Base-by-base conservation (phyloP, 768 basidiomycete genomes). In the Dentipellis sp. region DNA sequence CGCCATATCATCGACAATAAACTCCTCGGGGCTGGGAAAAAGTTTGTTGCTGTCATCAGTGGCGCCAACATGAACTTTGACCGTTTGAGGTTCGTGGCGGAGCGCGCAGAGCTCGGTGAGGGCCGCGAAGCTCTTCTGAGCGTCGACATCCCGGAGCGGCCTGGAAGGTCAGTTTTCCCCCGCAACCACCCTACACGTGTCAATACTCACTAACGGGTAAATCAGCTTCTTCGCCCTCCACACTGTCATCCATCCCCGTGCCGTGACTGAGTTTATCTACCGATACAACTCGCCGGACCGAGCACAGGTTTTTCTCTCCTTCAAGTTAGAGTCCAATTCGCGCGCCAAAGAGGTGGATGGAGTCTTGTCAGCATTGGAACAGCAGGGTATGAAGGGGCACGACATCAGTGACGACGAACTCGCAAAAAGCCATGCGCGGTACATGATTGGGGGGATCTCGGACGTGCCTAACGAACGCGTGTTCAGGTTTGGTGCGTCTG, bases 61-160 rank as follows among this genome's bases (percentile, higher is more conserved):
- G 97, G 97, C 19, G 97, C 95, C 16, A 98, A 99, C 72, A 97
- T 99, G 91, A 98, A 99, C 73, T 99, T 99, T 70, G 91, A 93
- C 65, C 83, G 95, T 45, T 71, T 99, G 48, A 83, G 97, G 10
- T 99, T 98, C 67, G 94, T 99, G n/a, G 90, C 97, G 17, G 97
- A 99, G 68, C 93, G 97, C 56, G 97, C 97, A 3, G 94, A 97
- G 69, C 77, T 98, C 17, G 97, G 97, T 59, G 97, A 99, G 70
- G 88, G 95, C 10, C 80, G 88, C 53, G 97, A 99, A 71, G 97
- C 89, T 0, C 77, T 98, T 48, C 77, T 98, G 62, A 90, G 89
- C 64, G 90, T 97, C n/a, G 88, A 91, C 64, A 88, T 98, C 53
- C 94, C 97, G 21, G 97, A 99, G 68, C 76, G 72, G 57, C 90